Evolutionary conservation across 352 stramenopile genomes (phyloP).

Genomic region (Phytophthora pinifolia): DNA sequence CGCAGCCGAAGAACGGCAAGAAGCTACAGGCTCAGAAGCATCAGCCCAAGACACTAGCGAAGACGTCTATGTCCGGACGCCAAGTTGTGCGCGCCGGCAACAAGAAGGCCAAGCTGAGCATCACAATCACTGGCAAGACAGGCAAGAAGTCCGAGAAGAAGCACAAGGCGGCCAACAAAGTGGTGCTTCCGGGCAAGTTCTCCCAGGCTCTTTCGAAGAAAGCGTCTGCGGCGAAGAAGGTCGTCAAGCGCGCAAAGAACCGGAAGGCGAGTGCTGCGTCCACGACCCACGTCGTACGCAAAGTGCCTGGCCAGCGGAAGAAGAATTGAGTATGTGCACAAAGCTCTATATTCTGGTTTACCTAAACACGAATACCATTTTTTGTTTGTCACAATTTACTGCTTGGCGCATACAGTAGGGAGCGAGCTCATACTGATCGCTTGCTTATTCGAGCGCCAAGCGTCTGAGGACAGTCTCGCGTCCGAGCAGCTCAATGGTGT

Average conservation of each 20-base stretch:
- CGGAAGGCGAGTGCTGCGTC: constrained; percentile 30
- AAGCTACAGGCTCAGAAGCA: constrained; percentile 16
- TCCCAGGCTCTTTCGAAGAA: constrained; percentile 28
- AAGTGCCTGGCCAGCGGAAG: constrained; percentile 42
- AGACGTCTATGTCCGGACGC: constrained; percentile 6
- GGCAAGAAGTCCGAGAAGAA: constrained; percentile 19
- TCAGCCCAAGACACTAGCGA: constrained; percentile 13
- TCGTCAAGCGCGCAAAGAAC: constrained; percentile 37
- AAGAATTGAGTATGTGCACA: constrained; percentile 27
- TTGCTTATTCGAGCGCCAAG: constrained; percentile 37
- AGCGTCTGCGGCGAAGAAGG: constrained; percentile 30
- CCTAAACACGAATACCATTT: constrained; percentile 22
- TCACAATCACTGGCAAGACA: constrained; percentile 31
- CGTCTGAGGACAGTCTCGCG: constrained; percentile 57
- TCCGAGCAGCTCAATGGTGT: constrained; percentile 81
- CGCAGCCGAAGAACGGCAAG: constrained; percentile 14
- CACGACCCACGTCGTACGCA: constrained; percentile 44
- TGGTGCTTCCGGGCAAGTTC: constrained; percentile 38
- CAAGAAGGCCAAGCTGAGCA: constrained; percentile 39
- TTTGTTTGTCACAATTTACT: constrained; percentile 12
- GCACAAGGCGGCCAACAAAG: constrained; percentile 19
- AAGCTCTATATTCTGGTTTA: constrained; percentile 21
- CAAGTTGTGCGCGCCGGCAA: constrained; percentile 34
- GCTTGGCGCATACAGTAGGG: no score
- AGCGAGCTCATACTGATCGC: no score